Evolutionary conservation across 768 basidiomycete species (phyloP).

Genomic region (Leccinum arenicola): DNA sequence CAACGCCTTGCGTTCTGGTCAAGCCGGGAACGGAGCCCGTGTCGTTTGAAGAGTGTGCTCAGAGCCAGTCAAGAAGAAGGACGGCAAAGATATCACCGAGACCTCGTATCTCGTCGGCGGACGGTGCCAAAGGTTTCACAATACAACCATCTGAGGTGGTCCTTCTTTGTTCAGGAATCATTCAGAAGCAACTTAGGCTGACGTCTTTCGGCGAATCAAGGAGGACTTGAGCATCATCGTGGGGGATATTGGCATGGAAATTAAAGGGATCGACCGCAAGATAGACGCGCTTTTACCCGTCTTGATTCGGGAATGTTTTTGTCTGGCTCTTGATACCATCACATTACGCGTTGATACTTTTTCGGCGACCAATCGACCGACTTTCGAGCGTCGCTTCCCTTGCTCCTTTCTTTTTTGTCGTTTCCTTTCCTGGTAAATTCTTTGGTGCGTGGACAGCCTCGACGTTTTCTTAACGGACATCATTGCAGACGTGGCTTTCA

Average conservation of each 20-base stretch:
- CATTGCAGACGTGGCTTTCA: constrained; percentile 6
- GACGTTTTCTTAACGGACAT: constrained; percentile 9
- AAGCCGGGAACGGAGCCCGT: constrained; percentile 45
- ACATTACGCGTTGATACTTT: constrained; percentile 19
- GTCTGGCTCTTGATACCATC: neutral
- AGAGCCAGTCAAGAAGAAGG: constrained; percentile 27
- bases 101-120: constrained; percentile 38
- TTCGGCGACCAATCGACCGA: constrained; percentile 5
- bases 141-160: neutral
- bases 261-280: constrained; percentile 26
- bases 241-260: too few relatives aligned
- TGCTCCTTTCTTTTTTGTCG: too few relatives aligned
- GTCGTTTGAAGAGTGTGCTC: constrained; percentile 43
- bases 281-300: constrained; percentile 8
- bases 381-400: neutral
- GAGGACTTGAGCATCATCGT: too few relatives aligned
- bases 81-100: constrained; percentile 27
- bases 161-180: constrained; percentile 22
- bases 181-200: constrained; percentile 17
- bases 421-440: neutral
- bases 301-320: neutral
- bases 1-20: constrained; percentile 26
- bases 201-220: too few relatives aligned
- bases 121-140: constrained; percentile 33
- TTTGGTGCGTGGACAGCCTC: neutral